phyloP scores from a whole-genome alignment of 2,329 filamentous ascomycete genomes.

The Ophiostoma triangulosporum region DNA sequence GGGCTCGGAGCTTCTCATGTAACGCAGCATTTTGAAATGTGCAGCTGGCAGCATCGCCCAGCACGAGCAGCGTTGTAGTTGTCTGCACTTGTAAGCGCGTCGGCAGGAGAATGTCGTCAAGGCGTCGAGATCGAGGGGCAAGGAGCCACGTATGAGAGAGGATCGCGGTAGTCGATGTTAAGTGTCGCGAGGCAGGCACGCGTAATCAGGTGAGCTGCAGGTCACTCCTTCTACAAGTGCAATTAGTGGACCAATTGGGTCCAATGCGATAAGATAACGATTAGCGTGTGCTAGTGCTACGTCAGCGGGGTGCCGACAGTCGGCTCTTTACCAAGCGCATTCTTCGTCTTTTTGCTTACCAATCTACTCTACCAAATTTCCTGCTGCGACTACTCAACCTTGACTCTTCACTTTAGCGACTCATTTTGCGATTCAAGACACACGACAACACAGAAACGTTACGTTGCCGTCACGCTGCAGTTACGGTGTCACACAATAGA shows the following conservation, averaged over 20 bases:
- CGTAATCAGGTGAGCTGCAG: conserved; percentile 17
- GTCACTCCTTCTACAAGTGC: conserved; percentile 1
- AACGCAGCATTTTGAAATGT: conserved; percentile 16
- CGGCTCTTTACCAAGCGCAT: not conserved
- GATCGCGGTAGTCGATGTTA: too few relatives aligned
- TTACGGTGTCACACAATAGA: too few relatives aligned
- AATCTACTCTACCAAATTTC: conserved; percentile 3
- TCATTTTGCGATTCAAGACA: too few relatives aligned
- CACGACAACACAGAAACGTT: too few relatives aligned
- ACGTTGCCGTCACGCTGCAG: too few relatives aligned
- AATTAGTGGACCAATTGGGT: too few relatives aligned
- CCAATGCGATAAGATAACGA: conserved; percentile 12
- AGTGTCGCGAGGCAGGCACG: conserved; percentile 9
- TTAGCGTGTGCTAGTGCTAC: too few relatives aligned
- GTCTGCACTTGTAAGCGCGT: not conserved
- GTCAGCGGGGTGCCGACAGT: conserved; percentile 10
- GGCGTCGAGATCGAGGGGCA: not conserved
- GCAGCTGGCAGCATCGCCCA: conserved; percentile 15
- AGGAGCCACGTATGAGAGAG: too few relatives aligned
- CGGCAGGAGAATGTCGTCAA: not conserved
- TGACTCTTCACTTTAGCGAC: too few relatives aligned
- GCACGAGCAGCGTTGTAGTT: conserved; percentile 3
- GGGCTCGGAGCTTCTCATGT: conserved; percentile 15
- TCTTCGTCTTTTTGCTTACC: conserved; percentile 10
- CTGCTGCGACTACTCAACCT: not conserved